Conservation (phyloP, 345 rosid species). For the Eucalyptus virginea region DNA sequence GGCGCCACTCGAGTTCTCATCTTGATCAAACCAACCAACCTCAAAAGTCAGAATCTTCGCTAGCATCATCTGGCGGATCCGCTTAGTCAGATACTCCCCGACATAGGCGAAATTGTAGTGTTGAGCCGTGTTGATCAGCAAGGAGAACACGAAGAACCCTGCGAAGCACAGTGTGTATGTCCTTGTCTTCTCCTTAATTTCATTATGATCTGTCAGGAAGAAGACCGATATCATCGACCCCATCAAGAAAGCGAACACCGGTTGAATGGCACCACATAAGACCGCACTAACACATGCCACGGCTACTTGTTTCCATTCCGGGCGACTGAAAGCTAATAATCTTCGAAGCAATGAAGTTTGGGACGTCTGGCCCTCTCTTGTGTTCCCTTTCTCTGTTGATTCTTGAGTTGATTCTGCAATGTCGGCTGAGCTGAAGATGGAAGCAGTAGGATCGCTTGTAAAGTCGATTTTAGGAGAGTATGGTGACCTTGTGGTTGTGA, state of each 20-base stretch:
- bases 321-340: constrained; percentile 1
- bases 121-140: constrained; percentile 1
- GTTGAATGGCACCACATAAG: neutral
- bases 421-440: neutral
- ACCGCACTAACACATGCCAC: neutral
- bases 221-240: neutral
- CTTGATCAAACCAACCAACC: constrained; percentile 21
- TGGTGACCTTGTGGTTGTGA: neutral
- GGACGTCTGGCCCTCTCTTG: neutral
- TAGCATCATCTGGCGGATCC: constrained; percentile 19
- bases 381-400: neutral
- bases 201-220: neutral
- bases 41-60: constrained; percentile 18
- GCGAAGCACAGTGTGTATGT: neutral
- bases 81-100: constrained; percentile 12
- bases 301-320: constrained; percentile 15
- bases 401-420: neutral
- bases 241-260: neutral
- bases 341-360: constrained; percentile 6
- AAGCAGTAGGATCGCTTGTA: neutral
- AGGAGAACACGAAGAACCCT: neutral
- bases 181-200: neutral
- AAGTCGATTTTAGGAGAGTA: neutral
- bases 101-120: constrained; percentile 23
- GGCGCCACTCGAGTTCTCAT: constrained; percentile 16